Percentiles rank a stretch among this genome's conserved stretches.
Conservation (phyloP, 1,284 basidiomycete genomes). For the Afroboletus lepidellus region DNA sequence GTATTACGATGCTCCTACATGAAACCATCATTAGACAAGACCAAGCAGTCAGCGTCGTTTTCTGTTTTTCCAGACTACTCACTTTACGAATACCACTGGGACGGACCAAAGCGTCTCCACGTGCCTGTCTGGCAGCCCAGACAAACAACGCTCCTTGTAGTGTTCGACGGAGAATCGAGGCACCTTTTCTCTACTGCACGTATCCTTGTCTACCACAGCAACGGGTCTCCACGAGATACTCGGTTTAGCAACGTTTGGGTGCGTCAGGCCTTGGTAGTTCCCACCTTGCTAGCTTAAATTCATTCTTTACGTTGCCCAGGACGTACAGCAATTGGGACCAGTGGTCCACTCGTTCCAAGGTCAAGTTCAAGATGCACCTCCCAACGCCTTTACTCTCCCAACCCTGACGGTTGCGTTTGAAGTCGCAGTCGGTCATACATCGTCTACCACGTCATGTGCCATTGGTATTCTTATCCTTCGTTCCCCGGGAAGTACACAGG, state of each 20-base stretch:
- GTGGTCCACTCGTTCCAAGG: conserved; percentile 13
- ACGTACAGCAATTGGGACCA: conserved; percentile 17
- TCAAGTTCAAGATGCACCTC: conserved; percentile 1
- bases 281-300: background rate
- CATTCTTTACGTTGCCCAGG: conserved; percentile 7
- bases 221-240: conserved; percentile 2
- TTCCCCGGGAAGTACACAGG: conserved; percentile 6
- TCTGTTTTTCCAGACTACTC: conserved; percentile 8
- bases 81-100: conserved; percentile 27
- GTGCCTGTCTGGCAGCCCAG: conserved; percentile 29
- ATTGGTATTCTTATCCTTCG: conserved; percentile 17
- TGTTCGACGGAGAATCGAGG: conserved; percentile 24
- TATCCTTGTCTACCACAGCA: conserved; percentile 18
- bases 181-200: conserved; percentile 22
- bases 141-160: conserved; percentile 23
- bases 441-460: background rate
- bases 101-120: conserved; percentile 24
- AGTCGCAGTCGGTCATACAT: conserved; percentile 7
- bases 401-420: conserved; percentile 24
- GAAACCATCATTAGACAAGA: conserved; percentile 25
- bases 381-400: conserved; percentile 21
- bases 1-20: conserved; percentile 14
- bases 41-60: conserved; percentile 8
- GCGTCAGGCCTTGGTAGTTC: background rate
- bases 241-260: conserved; percentile 21